Conservation (phyloP, 2,329 filamentous ascomycete species). For the Trichophyton verrucosum region DNA sequence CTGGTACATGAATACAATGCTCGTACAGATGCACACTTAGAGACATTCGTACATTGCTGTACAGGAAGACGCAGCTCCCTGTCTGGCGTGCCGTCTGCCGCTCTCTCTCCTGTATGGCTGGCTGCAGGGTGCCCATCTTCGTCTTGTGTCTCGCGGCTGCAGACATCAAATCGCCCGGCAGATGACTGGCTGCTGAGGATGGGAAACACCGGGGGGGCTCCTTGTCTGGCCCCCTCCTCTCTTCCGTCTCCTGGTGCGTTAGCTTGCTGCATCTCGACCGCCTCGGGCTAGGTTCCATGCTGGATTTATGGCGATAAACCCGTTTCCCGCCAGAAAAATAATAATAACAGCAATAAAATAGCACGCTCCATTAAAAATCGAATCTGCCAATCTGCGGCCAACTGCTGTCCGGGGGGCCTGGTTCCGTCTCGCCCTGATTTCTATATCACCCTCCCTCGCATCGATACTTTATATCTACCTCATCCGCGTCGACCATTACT, state of each 20-base stretch:
- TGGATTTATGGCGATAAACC: conserved; percentile 1
- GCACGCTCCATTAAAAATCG: not conserved
- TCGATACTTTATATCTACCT: not conserved
- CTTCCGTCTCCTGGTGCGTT: not conserved
- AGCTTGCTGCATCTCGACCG: conserved; percentile 1
- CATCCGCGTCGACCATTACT: not conserved
- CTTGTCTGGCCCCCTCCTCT: conserved; percentile 1
- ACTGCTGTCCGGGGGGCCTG: not conserved
- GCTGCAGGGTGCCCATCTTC: not conserved
- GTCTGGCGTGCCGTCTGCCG: not conserved
- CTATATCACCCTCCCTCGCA: not conserved
- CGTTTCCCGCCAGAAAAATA: not conserved
- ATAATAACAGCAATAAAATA: not conserved
- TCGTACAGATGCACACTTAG: not conserved
- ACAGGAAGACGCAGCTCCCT: not conserved
- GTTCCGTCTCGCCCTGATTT: not conserved
- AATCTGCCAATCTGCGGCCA: conserved; percentile 2
- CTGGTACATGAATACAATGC: not conserved
- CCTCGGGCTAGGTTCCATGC: not conserved
- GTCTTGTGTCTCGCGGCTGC: not conserved
- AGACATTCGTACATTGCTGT: not conserved
- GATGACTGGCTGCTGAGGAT: not conserved
- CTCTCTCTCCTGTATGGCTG: conserved; percentile 1
- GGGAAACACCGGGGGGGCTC: not conserved
- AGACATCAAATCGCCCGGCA: not conserved